Percentiles rank a stretch among this genome's conserved stretches.
These are phyloP conservation scores for Curvularia verruculosa DNA, from an alignment of 2,329 filamentous ascomycete species.

Conservation along the genomic window DNA sequence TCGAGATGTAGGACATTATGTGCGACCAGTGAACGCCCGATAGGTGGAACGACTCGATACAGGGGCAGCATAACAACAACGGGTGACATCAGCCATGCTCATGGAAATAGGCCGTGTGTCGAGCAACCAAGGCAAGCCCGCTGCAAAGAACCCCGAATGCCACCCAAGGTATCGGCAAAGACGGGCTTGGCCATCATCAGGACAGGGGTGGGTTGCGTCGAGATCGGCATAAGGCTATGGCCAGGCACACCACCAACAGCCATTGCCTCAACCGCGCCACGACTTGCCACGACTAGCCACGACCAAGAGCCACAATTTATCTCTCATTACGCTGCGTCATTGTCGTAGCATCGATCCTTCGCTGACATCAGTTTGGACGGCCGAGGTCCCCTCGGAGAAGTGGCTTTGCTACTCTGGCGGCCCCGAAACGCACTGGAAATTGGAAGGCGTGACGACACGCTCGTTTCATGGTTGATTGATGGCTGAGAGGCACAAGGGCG, in stretches of 20 bases:
- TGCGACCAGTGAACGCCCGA: neutral
- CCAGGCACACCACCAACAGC: neutral
- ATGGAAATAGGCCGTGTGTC: neutral
- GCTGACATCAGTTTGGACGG: neutral
- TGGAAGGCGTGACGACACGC: conserved; percentile 18
- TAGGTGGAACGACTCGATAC: neutral
- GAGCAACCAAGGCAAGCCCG: neutral
- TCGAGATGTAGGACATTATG: neutral
- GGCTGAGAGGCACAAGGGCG: neutral
- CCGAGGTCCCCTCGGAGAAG: neutral
- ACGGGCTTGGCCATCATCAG: neutral
- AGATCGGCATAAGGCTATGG: conserved; percentile 2
- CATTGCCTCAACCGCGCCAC: neutral
- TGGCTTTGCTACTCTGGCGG: no score
- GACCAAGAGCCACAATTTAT: neutral
- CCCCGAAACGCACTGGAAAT: no score
- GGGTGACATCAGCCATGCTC: neutral
- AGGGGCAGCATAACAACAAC: neutral
- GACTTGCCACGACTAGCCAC: neutral
- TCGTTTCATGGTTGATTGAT: conserved; percentile 13
- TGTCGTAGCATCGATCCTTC: neutral
- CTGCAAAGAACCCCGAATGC: neutral
- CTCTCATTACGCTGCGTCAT: neutral
- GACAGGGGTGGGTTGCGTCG: neutral
- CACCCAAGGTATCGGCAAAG: neutral